Evolutionary conservation across 2,329 filamentous ascomycete genomes (phyloP), one percentile per base, ranked within the genome.

Genomic region (Epicoccum sorghinum): DNA sequence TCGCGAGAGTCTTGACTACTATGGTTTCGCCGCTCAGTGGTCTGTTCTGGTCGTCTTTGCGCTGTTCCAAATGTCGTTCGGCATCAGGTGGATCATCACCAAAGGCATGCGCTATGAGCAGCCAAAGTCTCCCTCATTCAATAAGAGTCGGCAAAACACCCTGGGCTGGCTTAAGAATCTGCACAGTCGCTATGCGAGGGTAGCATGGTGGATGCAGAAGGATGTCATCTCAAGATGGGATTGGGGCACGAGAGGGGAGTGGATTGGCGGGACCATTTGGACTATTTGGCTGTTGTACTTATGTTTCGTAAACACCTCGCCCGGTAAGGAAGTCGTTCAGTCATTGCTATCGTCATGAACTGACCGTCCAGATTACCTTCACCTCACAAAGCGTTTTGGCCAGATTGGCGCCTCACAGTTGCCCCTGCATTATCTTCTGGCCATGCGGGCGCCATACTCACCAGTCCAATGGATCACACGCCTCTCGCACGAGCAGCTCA

Each of bases 371-470:
- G 85, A 87, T 68, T 87, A 87, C 52, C 76, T 87, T 27, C 85
- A 87, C 67, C 72, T 87, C 23, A 87, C 85, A 23, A 87, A 86
- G 71, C 80, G 84, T 4, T 78, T 87, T 47, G 85, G 82, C 14
- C 83, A 84, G 41, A 78, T 87, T 44, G 83, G 77, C 22, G 77
- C 84, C 5, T 86, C 84, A 7, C 85, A 87, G 61, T 67, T 76
- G 1, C 85, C 85, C 1, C 67, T 86, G 2, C 84, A 86, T 49
- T 84, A 86, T 52, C 75, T 86, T 6, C 78, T 88, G 54, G 74
- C 81, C 13, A 74, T 82, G 51, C 79, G 80, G 47, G 77, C 80
- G 7, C 73, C 78, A 4, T 83, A 80, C 47, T 80, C 77, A 4
- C 78, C 82, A 1, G 64, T 86, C 12, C 80, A 82, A 42, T 69